Percentiles rank a stretch among this genome's conserved stretches.
phyloP scores from a whole-genome alignment of 305 asterid genomes.

The Stenogyne calaminthoides region DNA sequence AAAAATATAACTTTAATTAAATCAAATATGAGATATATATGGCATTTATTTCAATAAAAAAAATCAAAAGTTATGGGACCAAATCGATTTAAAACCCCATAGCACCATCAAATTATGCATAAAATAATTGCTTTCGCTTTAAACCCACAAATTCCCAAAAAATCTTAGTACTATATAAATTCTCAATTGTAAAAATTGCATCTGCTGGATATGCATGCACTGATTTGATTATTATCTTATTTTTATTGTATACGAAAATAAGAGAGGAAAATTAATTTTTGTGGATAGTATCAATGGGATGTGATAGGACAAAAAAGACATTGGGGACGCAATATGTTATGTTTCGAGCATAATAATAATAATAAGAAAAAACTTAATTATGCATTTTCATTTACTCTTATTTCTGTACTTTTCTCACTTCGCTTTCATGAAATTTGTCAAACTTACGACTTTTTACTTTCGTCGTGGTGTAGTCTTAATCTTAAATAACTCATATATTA shows the following conservation, averaged over 20 bases:
- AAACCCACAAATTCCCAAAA: conserved; percentile 8
- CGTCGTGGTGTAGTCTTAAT: too few species aligned
- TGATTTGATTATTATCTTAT: conserved; percentile 11
- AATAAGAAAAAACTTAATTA: too few species aligned
- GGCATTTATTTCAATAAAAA: too few species aligned
- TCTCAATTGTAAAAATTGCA: not conserved
- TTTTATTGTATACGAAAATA: not conserved
- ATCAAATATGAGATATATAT: too few species aligned
- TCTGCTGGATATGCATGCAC: conserved; percentile 1
- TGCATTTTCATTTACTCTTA: too few species aligned
- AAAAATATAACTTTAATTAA: too few species aligned
- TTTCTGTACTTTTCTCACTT: not conserved
- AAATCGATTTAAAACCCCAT: too few species aligned
- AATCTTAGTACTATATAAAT: not conserved
- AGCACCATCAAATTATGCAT: conserved; percentile 44
- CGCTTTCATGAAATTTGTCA: not conserved
- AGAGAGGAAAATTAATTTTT: conserved; percentile 19
- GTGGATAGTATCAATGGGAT: conserved; percentile 38
- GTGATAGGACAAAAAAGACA: conserved; percentile 23
- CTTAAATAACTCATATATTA: too few species aligned
- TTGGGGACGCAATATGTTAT: conserved; percentile 8
- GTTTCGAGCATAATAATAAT: not conserved
- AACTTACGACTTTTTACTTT: conserved; percentile 8
- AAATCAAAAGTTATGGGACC: too few species aligned
- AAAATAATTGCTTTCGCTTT: not conserved